Evolutionary conservation across 1,284 basidiomycete species (phyloP), one percentile per base, ranked within the genome.

Genomic region (Naganishia cerealis): DNA sequence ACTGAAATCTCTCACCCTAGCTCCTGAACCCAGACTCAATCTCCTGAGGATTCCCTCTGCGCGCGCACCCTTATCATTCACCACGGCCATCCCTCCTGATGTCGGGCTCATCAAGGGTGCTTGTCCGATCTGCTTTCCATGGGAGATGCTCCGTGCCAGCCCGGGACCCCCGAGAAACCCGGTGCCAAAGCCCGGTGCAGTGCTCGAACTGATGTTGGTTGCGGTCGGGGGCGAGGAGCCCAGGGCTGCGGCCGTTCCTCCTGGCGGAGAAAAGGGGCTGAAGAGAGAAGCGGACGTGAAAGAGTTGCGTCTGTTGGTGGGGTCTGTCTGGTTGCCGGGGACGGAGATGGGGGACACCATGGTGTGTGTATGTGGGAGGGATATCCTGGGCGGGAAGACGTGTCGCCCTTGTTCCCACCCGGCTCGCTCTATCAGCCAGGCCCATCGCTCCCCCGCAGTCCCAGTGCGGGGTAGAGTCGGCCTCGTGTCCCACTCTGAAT

Each of bases 91-190:
- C 1, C 63, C 54, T 38, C 38, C 50, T 24, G 29, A n/a, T 4
- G 61, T 63, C 9, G 61, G 61, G 29, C 61, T 63, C 61, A 63
- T 63, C 61, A 63, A 54, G 29, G 61, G 50, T n/a, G 50, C 24
- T 42, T 50, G 54, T 15, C 54, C 63, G 9, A 56, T 57, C 43
- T 66, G 63, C 42, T 57, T 66, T 40, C 63, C 54, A 48, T 66
- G 43, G 15, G 54, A 66, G 15, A 66, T 66, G 40, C 54, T 56
- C 54, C 63, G 55, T 9, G 42, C 63, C 42, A 66, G 18, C 9
- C 54, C 53, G 26, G 63, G 46, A 15, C 50, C 50, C 9, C 52
- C 52, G 29, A 57, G 26, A 18, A 66, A 57, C 21, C 63, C 63
- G n/a, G 53, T 24, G 3, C 63, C 63, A 15, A 57, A 63, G 3